These are phyloP conservation scores for Pseudocercospora eumusae DNA, from an alignment of 2,329 filamentous ascomycete genomes.

Conservation along the genomic window DNA sequence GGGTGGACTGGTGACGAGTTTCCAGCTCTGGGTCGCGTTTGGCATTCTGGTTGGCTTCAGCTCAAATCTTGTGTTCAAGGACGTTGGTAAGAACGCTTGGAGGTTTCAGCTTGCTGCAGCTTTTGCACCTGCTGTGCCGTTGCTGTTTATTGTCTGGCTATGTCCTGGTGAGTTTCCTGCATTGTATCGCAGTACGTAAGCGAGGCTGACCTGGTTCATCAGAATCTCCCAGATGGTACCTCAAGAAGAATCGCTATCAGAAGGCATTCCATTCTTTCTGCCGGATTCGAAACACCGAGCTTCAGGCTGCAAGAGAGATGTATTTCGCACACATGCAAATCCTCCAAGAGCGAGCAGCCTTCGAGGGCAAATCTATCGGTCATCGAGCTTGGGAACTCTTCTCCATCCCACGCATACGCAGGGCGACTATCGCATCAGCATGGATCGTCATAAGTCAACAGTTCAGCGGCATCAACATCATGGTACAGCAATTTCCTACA, in stretches of 20 bases:
- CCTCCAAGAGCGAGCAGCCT: constrained; percentile 32
- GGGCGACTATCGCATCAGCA: constrained; percentile 28
- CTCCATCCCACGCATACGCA: constrained; percentile 30
- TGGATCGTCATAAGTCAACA: constrained; percentile 31
- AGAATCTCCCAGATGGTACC: constrained; percentile 34
- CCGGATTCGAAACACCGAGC: constrained; percentile 33
- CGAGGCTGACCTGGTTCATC: not conserved
- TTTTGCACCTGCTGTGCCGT: constrained; percentile 64
- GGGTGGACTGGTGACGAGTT: constrained; percentile 37
- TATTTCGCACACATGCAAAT: constrained; percentile 34
- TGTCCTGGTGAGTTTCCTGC: constrained; percentile 11
- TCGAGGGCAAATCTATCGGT: constrained; percentile 18
- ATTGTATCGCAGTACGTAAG: not conserved
- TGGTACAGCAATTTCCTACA: constrained; percentile 25
- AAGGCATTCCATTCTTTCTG: constrained; percentile 50
- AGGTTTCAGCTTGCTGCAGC: constrained; percentile 63
- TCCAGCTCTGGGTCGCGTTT: constrained; percentile 54
- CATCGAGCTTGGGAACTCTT: constrained; percentile 28
- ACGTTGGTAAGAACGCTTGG: constrained; percentile 61
- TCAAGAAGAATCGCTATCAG: constrained; percentile 30
- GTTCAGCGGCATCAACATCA: constrained; percentile 27
- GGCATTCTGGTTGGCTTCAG: constrained; percentile 65
- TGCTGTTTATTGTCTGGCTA: constrained; percentile 60
- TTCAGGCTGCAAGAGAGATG: constrained; percentile 37
- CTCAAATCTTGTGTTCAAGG: constrained; percentile 60